A percentile compares a stretch with the other conserved stretches of the same genome.
Conservation (phyloP, 1,284 basidiomycete species). For the Farysia itapuensis region DNA sequence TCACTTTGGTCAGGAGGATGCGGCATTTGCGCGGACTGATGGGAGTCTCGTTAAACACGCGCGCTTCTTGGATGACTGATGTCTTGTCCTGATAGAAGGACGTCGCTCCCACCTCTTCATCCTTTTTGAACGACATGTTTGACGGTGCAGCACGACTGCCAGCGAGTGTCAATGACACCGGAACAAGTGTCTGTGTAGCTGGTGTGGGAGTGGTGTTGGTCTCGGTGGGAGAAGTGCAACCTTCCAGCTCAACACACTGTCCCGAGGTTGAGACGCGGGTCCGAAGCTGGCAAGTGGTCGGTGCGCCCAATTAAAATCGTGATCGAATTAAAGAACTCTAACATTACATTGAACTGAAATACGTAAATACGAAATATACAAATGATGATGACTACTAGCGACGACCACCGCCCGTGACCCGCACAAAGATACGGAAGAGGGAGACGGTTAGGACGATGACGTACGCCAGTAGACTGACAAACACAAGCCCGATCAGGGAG, state of each 20-base stretch:
- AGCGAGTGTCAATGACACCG: no score
- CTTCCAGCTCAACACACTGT: slow-evolving; percentile 31
- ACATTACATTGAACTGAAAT: no score
- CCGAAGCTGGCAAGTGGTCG: slow-evolving; percentile 9
- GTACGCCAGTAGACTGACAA: slow-evolving; percentile 62
- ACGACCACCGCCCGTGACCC: slow-evolving; percentile 24
- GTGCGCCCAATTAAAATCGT: no score
- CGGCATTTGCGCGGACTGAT: slow-evolving; percentile 86
- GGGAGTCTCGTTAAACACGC: slow-evolving; percentile 98
- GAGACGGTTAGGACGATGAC: slow-evolving; percentile 52
- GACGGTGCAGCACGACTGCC: background rate
- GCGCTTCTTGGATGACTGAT: slow-evolving; percentile 76
- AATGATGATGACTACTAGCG: no score
- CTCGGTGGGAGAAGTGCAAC: background rate
- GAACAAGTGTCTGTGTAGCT: background rate
- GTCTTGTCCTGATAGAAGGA: slow-evolving; percentile 60
- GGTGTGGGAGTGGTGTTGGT: background rate
- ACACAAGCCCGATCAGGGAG: slow-evolving; percentile 62
- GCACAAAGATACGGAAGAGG: slow-evolving; percentile 51
- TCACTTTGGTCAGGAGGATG: slow-evolving; percentile 90
- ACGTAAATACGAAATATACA: no score
- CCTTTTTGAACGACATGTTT: slow-evolving; percentile 59
- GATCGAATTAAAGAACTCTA: no score
- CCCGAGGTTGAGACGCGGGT: slow-evolving; percentile 6
- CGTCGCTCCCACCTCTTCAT: slow-evolving; percentile 52